Conservation (phyloP, 768 basidiomycete species). For the Lactifluus echinatus region DNA sequence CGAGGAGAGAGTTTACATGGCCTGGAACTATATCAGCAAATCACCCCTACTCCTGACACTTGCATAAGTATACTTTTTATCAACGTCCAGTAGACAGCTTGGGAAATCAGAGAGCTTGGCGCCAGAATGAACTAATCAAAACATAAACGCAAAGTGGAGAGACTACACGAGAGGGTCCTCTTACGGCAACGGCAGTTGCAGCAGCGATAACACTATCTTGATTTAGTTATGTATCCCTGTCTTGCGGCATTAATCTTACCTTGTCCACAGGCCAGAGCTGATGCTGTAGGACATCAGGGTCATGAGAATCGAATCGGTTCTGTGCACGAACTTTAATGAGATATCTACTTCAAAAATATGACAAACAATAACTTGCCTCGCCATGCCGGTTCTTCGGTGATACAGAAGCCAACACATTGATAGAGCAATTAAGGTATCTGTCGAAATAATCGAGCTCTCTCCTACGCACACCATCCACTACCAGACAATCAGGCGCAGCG, state of each 20-base stretch:
- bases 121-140: conserved; percentile 23
- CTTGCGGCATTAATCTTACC: conserved; percentile 10
- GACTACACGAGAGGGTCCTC: neutral
- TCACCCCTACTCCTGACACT: neutral
- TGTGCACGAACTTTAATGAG: neutral
- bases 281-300: conserved; percentile 25
- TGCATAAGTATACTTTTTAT: conserved; percentile 37
- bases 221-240: neutral
- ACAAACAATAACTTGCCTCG: conserved; percentile 28
- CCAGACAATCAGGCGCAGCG: neutral
- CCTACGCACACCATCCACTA: conserved; percentile 45
- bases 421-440: conserved; percentile 41
- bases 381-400: conserved; percentile 38
- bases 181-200: conserved; percentile 16
- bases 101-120: conserved; percentile 40
- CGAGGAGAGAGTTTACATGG: conserved; percentile 46
- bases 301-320: conserved; percentile 25
- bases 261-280: conserved; percentile 24
- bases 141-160: neutral
- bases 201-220: conserved; percentile 22
- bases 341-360: no score
- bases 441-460: conserved; percentile 37
- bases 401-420: conserved; percentile 41
- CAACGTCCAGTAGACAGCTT: conserved; percentile 43
- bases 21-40: conserved; percentile 27